Evolutionary conservation across 116 monocot species (phyloP), one percentile per base, ranked within the genome.

Genomic region (Iris pallida): DNA sequence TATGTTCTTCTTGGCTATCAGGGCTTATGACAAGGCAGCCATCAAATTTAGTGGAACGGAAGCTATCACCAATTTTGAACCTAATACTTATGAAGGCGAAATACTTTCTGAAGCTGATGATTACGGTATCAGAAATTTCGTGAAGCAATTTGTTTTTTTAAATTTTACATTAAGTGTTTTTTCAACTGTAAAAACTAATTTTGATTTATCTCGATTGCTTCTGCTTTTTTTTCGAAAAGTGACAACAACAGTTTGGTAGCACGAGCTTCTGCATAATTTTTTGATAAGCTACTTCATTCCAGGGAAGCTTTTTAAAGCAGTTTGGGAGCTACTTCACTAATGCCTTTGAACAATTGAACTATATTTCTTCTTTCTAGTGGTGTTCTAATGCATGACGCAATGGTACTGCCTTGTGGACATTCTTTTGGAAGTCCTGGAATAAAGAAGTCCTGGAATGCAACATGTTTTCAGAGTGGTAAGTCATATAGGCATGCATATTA

Each of bases 11-110:
- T 76, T 70, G 59, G 20, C 19, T 15, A 9, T 58, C 69, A 91
- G 87, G 78, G 91, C 91, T 71, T 91, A 91, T 74, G 91, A 91
- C 73, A 91, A 80, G 65, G 91, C 87, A 2, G 91, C 91, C 47
- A 78, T 91, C 57, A 84, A 79, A 68, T 82, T 64, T 61, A 91
- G 85, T 76, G 91, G 91, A 53, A 85, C 71, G 54, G 91, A 87
- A 61, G 91, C 91, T 66, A 85, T 91, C 2, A 91, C 87, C 12
- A 91, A 91, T 71, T 91, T 91, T 41, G 87, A 91, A 18, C 78
- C 85, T 19, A 82, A 70, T 59, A 61, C 72, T 8, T 91, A 87
- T 60, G 80, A 91, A 46, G 85, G 74, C 5, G 85, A 87, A 52
- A 64, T 74, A 20, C 20, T 64, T 72, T 47, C 87, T 30, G 85